A percentile compares a stretch with the other conserved stretches of the same genome.
These are phyloP conservation scores for Chalciporus sp. DNA, from an alignment of 1,284 basidiomycete genomes.

Conservation along the genomic window DNA sequence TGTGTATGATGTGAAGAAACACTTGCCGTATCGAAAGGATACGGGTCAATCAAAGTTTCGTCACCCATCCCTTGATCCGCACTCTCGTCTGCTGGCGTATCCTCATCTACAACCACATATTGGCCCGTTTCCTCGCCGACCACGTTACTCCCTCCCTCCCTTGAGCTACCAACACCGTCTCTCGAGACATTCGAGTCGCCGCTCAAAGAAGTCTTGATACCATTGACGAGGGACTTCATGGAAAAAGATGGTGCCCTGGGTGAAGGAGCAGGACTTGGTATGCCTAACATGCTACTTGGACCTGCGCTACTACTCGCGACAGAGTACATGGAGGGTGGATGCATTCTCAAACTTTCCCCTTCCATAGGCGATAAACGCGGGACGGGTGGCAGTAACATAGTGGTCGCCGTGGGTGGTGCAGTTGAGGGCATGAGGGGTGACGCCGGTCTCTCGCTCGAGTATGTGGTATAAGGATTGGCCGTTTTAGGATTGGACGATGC, in stretches of 20 bases:
- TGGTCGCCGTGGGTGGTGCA: slow-evolving; percentile 35
- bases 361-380: slow-evolving; percentile 29
- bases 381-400: slow-evolving; percentile 36
- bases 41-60: slow-evolving; percentile 24
- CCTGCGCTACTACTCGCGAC: neutral
- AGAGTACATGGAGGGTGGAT: slow-evolving; percentile 18
- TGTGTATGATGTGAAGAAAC: slow-evolving; percentile 18
- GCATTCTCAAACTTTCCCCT: slow-evolving; percentile 8
- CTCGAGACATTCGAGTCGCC: slow-evolving; percentile 16
- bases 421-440: slow-evolving; percentile 15
- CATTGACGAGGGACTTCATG: slow-evolving; percentile 25
- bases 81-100: slow-evolving; percentile 10
- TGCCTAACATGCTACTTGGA: slow-evolving; percentile 2
- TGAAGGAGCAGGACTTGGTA: slow-evolving; percentile 15
- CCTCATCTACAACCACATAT: slow-evolving; percentile 30
- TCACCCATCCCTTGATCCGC: slow-evolving; percentile 16
- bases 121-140: slow-evolving; percentile 22
- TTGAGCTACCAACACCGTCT: slow-evolving; percentile 7
- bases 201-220: slow-evolving; percentile 23
- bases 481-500: slow-evolving; percentile 11
- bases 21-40: slow-evolving; percentile 23
- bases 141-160: neutral
- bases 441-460: slow-evolving; percentile 35
- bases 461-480: slow-evolving; percentile 37
- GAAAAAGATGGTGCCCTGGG: slow-evolving; percentile 23